phyloP scores from a whole-genome alignment of 108 stramenopile species.

The Cyclotella baltica region DNA sequence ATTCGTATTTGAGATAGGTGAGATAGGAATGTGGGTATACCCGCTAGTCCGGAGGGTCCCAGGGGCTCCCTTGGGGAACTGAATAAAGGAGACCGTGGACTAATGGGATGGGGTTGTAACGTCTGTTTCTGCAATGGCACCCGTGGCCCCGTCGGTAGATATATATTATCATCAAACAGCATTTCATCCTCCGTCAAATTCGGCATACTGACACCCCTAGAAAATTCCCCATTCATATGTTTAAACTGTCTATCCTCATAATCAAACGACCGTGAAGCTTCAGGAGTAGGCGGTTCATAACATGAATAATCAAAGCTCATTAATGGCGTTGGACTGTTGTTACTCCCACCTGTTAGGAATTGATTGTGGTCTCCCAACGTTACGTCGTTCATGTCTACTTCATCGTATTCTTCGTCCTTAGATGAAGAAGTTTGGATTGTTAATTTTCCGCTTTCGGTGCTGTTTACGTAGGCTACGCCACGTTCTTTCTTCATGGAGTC shows the following conservation, averaged over 20 bases:
- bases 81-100: not conserved
- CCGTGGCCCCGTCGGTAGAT: slow-evolving; percentile 6
- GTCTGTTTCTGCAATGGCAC: not conserved
- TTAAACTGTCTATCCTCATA: not conserved
- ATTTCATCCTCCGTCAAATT: not conserved
- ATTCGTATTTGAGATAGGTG: slow-evolving; percentile 74
- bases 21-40: slow-evolving; percentile 76
- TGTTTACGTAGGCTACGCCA: not conserved
- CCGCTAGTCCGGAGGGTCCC: slow-evolving; percentile 48
- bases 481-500: not conserved
- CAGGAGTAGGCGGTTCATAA: slow-evolving; percentile 51
- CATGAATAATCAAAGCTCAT: slow-evolving; percentile 50
- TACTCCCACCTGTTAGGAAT: slow-evolving; percentile 1
- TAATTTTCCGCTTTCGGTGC: no score
- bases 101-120: slow-evolving; percentile 10
- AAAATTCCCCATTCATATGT: not conserved
- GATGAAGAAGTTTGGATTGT: slow-evolving; percentile 7
- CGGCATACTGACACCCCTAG: not conserved
- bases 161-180: not conserved
- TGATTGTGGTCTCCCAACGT: not conserved
- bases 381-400: slow-evolving; percentile 1
- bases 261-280: slow-evolving; percentile 12
- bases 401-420: slow-evolving; percentile 19
- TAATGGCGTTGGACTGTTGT: slow-evolving; percentile 41
- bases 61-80: not conserved